phyloP scores from a whole-genome alignment of 2,329 filamentous ascomycete species.

The Sphaerulina vaccinii region DNA sequence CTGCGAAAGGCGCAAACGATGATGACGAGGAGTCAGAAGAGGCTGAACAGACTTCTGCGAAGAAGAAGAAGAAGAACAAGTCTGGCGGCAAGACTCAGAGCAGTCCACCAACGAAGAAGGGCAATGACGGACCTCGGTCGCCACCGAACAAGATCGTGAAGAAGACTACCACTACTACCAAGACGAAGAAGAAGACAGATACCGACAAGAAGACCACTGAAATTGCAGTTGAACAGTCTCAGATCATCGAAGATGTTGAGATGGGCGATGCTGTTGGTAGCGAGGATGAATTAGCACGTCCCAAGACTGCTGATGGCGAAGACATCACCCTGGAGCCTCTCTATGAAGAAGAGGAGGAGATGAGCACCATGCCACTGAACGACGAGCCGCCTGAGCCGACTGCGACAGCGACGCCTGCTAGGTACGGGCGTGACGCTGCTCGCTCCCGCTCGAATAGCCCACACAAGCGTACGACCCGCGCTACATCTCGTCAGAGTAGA shows the following conservation, averaged over 20 bases:
- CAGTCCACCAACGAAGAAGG: conserved; percentile 13
- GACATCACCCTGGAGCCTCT: conserved; percentile 33
- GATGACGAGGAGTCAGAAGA: conserved; percentile 32
- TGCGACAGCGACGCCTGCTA: conserved; percentile 32
- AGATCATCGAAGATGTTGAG: conserved; percentile 16
- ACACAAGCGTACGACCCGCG: conserved; percentile 24
- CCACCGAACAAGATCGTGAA: conserved; percentile 17
- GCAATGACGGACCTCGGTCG: conserved; percentile 18
- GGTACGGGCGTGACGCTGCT: conserved; percentile 22
- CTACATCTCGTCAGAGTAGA: conserved; percentile 19
- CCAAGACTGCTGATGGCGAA: conserved; percentile 26
- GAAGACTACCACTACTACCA: conserved; percentile 7
- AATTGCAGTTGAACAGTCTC: conserved; percentile 8
- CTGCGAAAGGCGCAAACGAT: conserved; percentile 12
- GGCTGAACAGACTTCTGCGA: conserved; percentile 21
- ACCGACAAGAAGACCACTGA: conserved; percentile 13
- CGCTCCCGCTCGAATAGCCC: conserved; percentile 31
- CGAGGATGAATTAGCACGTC: conserved; percentile 28
- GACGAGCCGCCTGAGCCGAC: conserved; percentile 32
- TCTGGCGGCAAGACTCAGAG: conserved; percentile 24
- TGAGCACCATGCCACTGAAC: conserved; percentile 23
- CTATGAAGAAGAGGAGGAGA: conserved; percentile 37
- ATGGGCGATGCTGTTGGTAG: conserved; percentile 29
- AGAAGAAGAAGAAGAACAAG: conserved; percentile 37
- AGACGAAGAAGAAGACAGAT: conserved; percentile 16